Evolutionary conservation across 495 filamentous ascomycete genomes (phyloP), one percentile per base, ranked within the genome.

Genomic region (Tuber magnatum): DNA sequence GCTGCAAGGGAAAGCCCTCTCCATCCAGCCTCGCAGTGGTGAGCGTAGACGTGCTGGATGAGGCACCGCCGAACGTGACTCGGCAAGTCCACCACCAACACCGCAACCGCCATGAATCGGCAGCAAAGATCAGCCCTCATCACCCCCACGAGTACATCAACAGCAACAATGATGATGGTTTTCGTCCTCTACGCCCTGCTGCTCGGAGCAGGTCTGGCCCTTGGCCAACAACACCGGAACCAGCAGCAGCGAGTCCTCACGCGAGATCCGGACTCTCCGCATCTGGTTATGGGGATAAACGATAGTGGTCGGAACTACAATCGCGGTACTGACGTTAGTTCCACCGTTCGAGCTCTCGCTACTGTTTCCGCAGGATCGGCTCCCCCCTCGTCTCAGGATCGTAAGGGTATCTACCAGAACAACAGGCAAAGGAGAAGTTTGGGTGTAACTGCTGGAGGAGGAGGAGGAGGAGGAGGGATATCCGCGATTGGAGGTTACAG

Each of bases 121-220:
- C 56, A 65, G 16, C 56, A 18, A 32, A 65, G 16, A 65, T 14
- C 56, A 18, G 14, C 56, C 12, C 14, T 65, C 28, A 35, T 28
- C 14, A 35, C 56, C 39, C 39, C 39, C 28, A 65, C 56, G 28
- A 65, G 12, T 35, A 20, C 56, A 65, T 35, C 56, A 32, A 14
- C 56, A 65, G 32, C 56, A 35, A 65, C 56, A 65, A 65, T 65
- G 56, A 65, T 65, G 56, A 65, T 65, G 56, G 32, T 65, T 35
- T 65, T 65, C 14, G 6, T 65, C 28, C 56, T 65, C 28, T 65
- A 28, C 56, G 32, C 56, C 8, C 12, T 65, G 14, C 56, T 65
- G n/a, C 35, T 35, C 14, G 56, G 28, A 6, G 56, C 14, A 20
- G 56, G 56, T 7, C 56, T 65, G 3, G 56, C 32, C 56, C 56